phyloP scores from a whole-genome alignment of 768 basidiomycete species.

The Nidularia sp. region DNA sequence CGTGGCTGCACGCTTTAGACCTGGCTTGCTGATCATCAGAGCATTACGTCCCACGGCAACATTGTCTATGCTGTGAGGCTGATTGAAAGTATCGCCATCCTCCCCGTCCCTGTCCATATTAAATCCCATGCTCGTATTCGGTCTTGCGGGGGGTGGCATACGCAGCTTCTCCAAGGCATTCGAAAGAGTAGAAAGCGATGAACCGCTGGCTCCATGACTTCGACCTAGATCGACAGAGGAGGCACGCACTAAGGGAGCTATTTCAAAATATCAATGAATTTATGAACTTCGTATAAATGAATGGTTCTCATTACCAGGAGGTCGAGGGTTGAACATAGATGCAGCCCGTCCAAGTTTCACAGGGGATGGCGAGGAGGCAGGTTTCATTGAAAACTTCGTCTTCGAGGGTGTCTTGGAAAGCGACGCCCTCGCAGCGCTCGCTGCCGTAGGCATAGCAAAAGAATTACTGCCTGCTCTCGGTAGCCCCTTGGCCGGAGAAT shows the following conservation, averaged over 20 bases:
- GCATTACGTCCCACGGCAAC: constrained; percentile 11
- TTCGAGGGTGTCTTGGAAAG: constrained; percentile 20
- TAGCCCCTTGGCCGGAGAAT: constrained; percentile 17
- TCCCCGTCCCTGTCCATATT: constrained; percentile 29
- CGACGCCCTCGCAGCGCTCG: constrained; percentile 15
- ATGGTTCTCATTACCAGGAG: constrained; percentile 18
- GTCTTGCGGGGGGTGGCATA: constrained; percentile 59
- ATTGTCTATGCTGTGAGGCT: constrained; percentile 15
- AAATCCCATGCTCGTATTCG: constrained; percentile 72
- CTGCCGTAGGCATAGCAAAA: constrained; percentile 11
- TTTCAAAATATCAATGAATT: constrained; percentile 5
- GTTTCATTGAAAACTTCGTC: constrained; percentile 9
- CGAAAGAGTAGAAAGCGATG: constrained; percentile 61
- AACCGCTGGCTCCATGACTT: constrained; percentile 18
- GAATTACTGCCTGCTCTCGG: constrained; percentile 1
- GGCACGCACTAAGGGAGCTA: constrained; percentile 14
- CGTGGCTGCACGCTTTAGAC: constrained; percentile 16
- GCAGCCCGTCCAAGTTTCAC: constrained; percentile 25
- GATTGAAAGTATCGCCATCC: constrained; percentile 9
- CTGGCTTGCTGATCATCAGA: constrained; percentile 7
- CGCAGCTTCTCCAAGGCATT: constrained; percentile 69
- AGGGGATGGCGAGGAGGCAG: constrained; percentile 22
- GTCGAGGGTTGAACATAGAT: constrained; percentile 19
- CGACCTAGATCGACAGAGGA: constrained; percentile 16
- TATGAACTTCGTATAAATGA: not conserved